phyloP scores from a whole-genome alignment of 176 grass and related monocot species.

The Musa troglodytarum region DNA sequence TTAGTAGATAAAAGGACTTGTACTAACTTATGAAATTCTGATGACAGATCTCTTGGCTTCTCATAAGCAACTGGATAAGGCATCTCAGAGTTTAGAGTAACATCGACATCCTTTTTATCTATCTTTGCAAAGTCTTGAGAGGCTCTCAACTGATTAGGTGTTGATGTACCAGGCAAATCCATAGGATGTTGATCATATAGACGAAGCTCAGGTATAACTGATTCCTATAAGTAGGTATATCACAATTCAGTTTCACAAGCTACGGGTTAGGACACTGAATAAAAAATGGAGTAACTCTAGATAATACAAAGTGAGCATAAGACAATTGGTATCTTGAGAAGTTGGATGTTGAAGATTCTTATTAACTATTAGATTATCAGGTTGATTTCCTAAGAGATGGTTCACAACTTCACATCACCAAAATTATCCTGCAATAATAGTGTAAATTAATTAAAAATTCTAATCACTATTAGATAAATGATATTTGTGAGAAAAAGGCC shows the following conservation, averaged over 20 bases:
- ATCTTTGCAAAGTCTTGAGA: neutral
- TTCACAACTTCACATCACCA: constrained; percentile 20
- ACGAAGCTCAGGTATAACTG: constrained; percentile 22
- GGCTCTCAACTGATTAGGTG: constrained; percentile 14
- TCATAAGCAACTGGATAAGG: constrained; percentile 1
- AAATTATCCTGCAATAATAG: constrained; percentile 38
- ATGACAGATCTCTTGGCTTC: constrained; percentile 1
- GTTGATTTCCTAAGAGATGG: constrained; percentile 19
- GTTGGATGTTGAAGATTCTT: constrained; percentile 30
- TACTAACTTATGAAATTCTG: constrained; percentile 4
- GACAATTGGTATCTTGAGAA: constrained; percentile 25
- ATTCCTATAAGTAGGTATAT: constrained; percentile 23
- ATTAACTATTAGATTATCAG: constrained; percentile 24
- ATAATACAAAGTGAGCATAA: constrained; percentile 31
- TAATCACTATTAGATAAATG: too few species aligned
- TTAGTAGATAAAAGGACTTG: neutral
- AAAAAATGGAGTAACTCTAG: neutral
- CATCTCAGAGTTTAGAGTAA: neutral
- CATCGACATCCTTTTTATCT: neutral
- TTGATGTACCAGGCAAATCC: constrained; percentile 28
- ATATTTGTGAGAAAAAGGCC: too few species aligned
- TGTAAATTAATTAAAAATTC: too few species aligned
- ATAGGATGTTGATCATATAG: constrained; percentile 32
- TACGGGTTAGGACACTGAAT: neutral
- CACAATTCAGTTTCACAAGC: constrained; percentile 1